These are phyloP conservation scores for Penicillium sclerotiorum DNA, from an alignment of 2,329 filamentous ascomycete genomes.

Conservation along the genomic window DNA sequence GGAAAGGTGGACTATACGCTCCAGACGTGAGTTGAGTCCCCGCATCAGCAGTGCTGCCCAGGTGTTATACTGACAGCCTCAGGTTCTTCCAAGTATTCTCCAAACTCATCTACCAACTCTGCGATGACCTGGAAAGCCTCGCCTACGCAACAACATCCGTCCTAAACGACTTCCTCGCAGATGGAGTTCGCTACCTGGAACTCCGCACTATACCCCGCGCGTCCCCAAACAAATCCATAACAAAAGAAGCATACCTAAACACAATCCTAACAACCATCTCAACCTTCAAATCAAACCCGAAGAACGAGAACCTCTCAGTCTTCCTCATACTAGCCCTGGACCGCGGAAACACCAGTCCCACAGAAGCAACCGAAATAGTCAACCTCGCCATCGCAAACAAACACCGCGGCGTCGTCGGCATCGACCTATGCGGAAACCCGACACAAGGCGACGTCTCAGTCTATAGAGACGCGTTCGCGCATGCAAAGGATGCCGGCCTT, in stretches of 20 bases:
- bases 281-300: conserved; percentile 46
- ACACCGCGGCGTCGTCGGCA: conserved; percentile 63
- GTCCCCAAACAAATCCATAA: conserved; percentile 58
- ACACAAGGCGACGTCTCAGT: conserved; percentile 61
- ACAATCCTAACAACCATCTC: conserved; percentile 68
- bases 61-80: conserved; percentile 4
- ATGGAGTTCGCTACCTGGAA: conserved; percentile 77
- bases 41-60: not conserved
- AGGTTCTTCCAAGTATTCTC: conserved; percentile 80
- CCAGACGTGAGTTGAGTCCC: conserved; percentile 57
- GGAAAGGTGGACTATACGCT: conserved; percentile 73
- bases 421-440: conserved; percentile 81
- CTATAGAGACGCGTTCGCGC: conserved; percentile 62
- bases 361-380: conserved; percentile 66
- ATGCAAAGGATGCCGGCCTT: conserved; percentile 59
- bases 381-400: conserved; percentile 62
- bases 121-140: conserved; percentile 64
- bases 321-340: conserved; percentile 76
- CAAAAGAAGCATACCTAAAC: conserved; percentile 65
- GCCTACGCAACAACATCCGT: conserved; percentile 66
- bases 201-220: conserved; percentile 76
- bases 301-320: conserved; percentile 54
- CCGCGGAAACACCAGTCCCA: conserved; percentile 60
- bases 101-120: conserved; percentile 76
- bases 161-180: conserved; percentile 65